Evolutionary conservation across 2,329 filamentous ascomycete species (phyloP).

Genomic region (Diaporthe humulicola): DNA sequence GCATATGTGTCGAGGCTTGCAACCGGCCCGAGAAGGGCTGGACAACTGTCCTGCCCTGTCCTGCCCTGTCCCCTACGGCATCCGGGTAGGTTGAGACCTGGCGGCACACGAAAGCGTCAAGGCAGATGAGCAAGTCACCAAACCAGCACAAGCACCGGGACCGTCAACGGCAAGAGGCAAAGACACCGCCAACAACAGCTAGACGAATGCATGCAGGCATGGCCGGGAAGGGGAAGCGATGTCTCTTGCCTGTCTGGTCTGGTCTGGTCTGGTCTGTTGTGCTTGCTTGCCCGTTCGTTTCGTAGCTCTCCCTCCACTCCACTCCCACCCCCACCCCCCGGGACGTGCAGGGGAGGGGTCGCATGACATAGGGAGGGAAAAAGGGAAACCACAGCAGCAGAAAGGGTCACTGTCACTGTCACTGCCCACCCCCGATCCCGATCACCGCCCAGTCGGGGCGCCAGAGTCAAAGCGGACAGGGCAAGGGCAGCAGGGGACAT

Average conservation of each 20-base stretch:
- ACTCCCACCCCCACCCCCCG: conserved; percentile 10
- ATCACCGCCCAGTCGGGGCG: conserved; percentile 18
- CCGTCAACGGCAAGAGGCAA: not conserved
- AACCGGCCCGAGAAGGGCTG: conserved; percentile 27
- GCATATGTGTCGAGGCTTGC: conserved; percentile 20
- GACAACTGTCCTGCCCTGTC: conserved; percentile 15
- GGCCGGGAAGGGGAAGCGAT: conserved; percentile 27
- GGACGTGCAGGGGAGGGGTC: conserved; percentile 25
- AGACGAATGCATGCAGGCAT: conserved; percentile 14
- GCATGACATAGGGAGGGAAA: not conserved
- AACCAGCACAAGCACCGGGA: not conserved
- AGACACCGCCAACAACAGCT: not conserved
- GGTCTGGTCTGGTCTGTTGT: conserved; percentile 17
- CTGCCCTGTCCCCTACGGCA: conserved; percentile 29
- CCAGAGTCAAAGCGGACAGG: conserved; percentile 25
- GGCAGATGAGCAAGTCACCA: conserved; percentile 10
- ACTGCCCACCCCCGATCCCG: conserved; percentile 10
- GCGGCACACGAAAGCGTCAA: conserved; percentile 18
- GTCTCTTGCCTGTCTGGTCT: conserved; percentile 8
- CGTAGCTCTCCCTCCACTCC: conserved; percentile 29
- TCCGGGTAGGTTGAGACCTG: conserved; percentile 29
- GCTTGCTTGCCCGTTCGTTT: conserved; percentile 29
- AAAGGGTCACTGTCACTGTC: not conserved
- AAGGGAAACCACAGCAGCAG: not conserved
- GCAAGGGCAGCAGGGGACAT: not conserved